Percentiles rank a stretch among this genome's conserved stretches.
Conservation (phyloP, 306 rosid genomes). For the Casuarina glauca region DNA sequence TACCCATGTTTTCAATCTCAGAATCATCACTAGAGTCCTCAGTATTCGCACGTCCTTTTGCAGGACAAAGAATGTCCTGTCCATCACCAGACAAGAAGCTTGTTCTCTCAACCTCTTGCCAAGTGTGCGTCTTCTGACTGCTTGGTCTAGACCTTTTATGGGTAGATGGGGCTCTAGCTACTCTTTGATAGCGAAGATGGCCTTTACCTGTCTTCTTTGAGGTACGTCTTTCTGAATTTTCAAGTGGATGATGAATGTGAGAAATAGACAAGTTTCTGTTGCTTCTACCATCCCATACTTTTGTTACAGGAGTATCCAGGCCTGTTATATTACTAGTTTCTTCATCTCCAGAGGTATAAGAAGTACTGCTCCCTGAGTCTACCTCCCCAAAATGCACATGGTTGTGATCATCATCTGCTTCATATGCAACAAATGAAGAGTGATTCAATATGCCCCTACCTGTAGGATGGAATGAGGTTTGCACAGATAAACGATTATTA, state of each 20-base stretch:
- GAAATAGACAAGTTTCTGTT: constrained; percentile 67
- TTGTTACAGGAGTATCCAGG: constrained; percentile 92
- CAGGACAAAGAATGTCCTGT: constrained; percentile 74
- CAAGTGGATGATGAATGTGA: constrained; percentile 96
- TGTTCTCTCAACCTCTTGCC: constrained; percentile 97
- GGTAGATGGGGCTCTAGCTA: constrained; percentile 52
- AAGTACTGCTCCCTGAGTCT: constrained; percentile 70
- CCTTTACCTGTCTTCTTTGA: constrained; percentile 61
- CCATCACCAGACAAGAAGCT: constrained; percentile 96
- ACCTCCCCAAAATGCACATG: constrained; percentile 34
- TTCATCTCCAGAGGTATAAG: constrained; percentile 86
- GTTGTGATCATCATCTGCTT: constrained; percentile 48
- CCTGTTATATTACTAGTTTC: constrained; percentile 70
- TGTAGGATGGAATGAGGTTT: constrained; percentile 32
- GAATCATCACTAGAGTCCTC: constrained; percentile 78
- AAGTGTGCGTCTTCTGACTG: constrained; percentile 47
- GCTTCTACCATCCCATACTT: constrained; percentile 93
- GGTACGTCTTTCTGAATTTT: constrained; percentile 52
- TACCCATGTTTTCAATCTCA: constrained; percentile 60
- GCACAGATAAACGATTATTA: constrained; percentile 32
- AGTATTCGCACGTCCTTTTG: constrained; percentile 43
- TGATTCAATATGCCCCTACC: constrained; percentile 37
- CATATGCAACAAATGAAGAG: constrained; percentile 39
- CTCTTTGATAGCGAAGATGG: constrained; percentile 45
- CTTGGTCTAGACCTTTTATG: constrained; percentile 64